Percentiles rank a stretch among this genome's conserved stretches.
These are phyloP conservation scores for Trypanosoma platydactyli DNA, from an alignment of 208 protist genomes.

Conservation along the genomic window DNA sequence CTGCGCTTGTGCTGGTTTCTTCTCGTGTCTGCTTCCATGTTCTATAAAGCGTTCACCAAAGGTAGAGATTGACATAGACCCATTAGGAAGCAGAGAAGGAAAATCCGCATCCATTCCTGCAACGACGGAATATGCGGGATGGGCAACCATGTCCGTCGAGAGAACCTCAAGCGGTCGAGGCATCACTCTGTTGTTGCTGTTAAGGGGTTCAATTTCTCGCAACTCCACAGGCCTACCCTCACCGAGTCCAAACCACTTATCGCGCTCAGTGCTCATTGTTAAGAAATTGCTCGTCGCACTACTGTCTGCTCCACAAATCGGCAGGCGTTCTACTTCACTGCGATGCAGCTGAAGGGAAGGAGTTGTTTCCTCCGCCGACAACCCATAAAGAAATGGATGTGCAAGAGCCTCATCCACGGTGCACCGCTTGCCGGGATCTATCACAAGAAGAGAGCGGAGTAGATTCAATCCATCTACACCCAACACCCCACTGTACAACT, in stretches of 20 bases:
- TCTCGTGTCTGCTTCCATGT: neutral
- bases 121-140: neutral
- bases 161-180: conserved; percentile 11
- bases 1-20: neutral
- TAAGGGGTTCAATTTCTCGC: conserved; percentile 15
- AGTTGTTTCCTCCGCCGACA: conserved; percentile 16
- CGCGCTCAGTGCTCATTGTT: neutral
- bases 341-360: neutral
- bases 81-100: neutral
- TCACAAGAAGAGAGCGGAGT: conserved; percentile 47
- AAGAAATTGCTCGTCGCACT: neutral
- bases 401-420: conserved; percentile 72
- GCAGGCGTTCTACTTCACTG: neutral
- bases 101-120: neutral
- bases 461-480: conserved; percentile 55
- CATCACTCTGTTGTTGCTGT: neutral
- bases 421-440: conserved; percentile 47
- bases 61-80: neutral
- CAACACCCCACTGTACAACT: conserved; percentile 39
- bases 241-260: conserved; percentile 27
- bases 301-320: too few species aligned
- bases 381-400: conserved; percentile 73
- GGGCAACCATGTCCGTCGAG: neutral
- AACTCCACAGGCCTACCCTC: conserved; percentile 16
- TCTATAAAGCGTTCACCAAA: neutral